Percentiles rank a stretch among this genome's conserved stretches.
Evolutionary conservation across 2,329 filamentous ascomycete genomes (phyloP).

Genomic region (Plenodomus tracheiphilus): DNA sequence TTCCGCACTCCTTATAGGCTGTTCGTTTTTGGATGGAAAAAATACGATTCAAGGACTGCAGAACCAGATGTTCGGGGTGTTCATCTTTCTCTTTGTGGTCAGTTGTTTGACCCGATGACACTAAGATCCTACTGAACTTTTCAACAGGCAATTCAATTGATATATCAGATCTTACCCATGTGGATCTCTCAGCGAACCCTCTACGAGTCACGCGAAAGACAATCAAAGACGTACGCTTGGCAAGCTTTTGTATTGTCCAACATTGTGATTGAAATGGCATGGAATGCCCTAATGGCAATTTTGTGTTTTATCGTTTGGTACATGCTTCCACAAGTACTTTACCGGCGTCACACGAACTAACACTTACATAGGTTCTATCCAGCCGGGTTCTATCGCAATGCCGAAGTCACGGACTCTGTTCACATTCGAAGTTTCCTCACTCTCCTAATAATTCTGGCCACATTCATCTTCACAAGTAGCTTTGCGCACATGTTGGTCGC

Average conservation of each 20-base stretch:
- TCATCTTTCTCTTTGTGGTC: conserved; percentile 52
- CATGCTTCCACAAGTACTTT: conserved; percentile 14
- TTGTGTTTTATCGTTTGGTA: conserved; percentile 61
- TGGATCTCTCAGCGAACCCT: conserved; percentile 60
- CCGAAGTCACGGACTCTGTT: conserved; percentile 58
- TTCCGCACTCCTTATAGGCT: conserved; percentile 41
- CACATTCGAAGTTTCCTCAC: conserved; percentile 70
- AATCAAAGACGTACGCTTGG: conserved; percentile 74
- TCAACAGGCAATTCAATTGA: conserved; percentile 36
- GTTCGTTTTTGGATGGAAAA: conserved; percentile 48
- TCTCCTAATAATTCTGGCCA: conserved; percentile 62
- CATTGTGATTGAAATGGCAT: conserved; percentile 66
- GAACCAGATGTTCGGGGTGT: conserved; percentile 54
- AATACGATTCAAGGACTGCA: conserved; percentile 49
- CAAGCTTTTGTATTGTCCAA: conserved; percentile 71
- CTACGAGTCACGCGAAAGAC: conserved; percentile 62
- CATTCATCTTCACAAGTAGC: conserved; percentile 65
- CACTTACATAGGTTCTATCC: conserved; percentile 37
- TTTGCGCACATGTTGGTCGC: conserved; percentile 76
- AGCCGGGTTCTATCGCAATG: conserved; percentile 72
- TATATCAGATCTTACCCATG: conserved; percentile 57
- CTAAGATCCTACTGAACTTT: conserved; percentile 37
- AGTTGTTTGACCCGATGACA: conserved; percentile 38
- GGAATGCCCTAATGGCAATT: conserved; percentile 56
- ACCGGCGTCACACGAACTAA: neutral